Evolutionary conservation across 345 rosid species (phyloP), one percentile per base, ranked within the genome.

Genomic region (Gossypium arboreum): DNA sequence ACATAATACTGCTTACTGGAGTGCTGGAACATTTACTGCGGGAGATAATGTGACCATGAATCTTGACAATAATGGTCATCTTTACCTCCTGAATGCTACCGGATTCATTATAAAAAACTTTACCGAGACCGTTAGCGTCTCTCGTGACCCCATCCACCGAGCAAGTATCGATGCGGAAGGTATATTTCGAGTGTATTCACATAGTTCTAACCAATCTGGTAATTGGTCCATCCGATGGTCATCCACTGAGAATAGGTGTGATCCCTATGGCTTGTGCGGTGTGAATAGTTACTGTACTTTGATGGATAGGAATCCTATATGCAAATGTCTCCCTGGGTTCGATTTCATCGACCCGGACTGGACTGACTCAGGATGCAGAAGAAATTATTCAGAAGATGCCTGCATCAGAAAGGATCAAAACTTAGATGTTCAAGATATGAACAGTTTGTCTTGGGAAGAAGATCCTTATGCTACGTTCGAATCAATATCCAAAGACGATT

Each of bases 1-100:
- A 47, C n/a, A 27, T 1, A 45, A 68, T 12, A 71, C 74, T 76
- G n/a, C 83, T 67, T 84, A 82, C 59, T 78, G 67, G 80, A 0
- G 17, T 55, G 9, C 73, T 12, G 1, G 0, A 11, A 51, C 78
- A 34, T 4, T 1, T 47, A 0, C 9, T 5, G 74, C 74, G 29
- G 75, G 65, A 34, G 22, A 34, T 0, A 1, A 43, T 66, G 16
- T 20, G 29, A 0, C 51, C n/a, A 61, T 81, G 65, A 41, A 55
- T 66, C 76, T 78, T 11, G 52, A 78, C 39, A 18, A 2, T 4
- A 50, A 71, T 0, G 78, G 81, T 55, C 51, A 2, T 17, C 74
- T 71, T 6, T 55, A 41, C 75, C 55, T 72, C 4, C 29, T 43
- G 3, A 72, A 72, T 24, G 54, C 50, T 8, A 41, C 75, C 50